Base-by-base conservation (phyloP, 1,139 yeast genomes). In the Pichia sp. region DNA sequence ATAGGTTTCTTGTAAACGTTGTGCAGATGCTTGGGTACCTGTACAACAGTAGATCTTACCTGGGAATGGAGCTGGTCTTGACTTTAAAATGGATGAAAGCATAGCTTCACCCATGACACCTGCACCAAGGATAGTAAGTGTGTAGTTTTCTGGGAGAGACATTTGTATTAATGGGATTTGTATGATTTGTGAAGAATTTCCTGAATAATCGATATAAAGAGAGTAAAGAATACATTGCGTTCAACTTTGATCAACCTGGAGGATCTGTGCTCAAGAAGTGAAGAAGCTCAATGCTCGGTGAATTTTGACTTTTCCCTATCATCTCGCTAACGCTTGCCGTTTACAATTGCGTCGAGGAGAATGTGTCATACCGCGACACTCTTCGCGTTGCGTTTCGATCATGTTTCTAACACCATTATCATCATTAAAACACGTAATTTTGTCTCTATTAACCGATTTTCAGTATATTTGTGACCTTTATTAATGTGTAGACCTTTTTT, bases 61-160 rank as follows among this genome's bases (percentile, higher is more conserved):
- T 28, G 98, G 98, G 51, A 71, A 70, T n/a, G 81, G 78, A n/a
- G 70, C 69, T 51, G 76, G 71, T 24, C 66, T 55, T n/a, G 70
- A 58, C 51, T 59, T 73, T 59, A 68, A 74, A 45, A 91, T 85
- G 19, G 98, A 96, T 15, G 89, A 76, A 35, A 87, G 77, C 40
- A 93, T 89, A n/a, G 99, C 97, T 30, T 94, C 85, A 50, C 99
- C 98, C 93, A 93, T 88, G 48, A 88, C 91, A 49, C 99, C 99
- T 59, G 96, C 82, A 38, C 97, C 99, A 49, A 93, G 74, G 24
- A 93, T 83, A 17, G 94, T 77, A 47, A 93, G 40, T 11, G 64
- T 60, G 42, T 57, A 59, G 9, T 46, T 49, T 49, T 47, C 53
- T 31, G 51, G 41, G n/a, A 53, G 30, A 24, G 46, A 27, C 54